These are phyloP conservation scores for thale cress (Arabidopsis thaliana) DNA, from an alignment of 345 rosid genomes.

Conservation along the genomic window DNA sequence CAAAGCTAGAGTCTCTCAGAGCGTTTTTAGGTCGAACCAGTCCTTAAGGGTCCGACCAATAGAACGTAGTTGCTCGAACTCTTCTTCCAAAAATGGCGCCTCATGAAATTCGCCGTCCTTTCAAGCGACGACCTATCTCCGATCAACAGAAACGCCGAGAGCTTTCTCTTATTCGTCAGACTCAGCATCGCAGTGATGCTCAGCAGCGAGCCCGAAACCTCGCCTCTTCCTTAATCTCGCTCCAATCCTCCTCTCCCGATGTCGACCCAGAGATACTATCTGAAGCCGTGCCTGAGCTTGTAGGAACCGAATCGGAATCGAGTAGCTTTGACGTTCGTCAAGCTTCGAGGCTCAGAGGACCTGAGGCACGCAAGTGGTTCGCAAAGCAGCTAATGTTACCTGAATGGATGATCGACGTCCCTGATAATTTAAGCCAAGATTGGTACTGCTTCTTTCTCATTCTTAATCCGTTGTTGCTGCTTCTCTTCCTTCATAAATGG, in stretches of 20 bases:
- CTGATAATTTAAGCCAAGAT: constrained; percentile 68
- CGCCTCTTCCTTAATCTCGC: constrained; percentile 74
- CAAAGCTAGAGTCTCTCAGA: background rate
- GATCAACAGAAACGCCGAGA: constrained; percentile 91
- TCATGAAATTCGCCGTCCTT: constrained; percentile 83
- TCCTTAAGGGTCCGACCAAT: background rate
- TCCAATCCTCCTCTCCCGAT: constrained; percentile 51
- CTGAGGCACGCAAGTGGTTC: constrained; percentile 81
- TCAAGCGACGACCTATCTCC: constrained; percentile 79
- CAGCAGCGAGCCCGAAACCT: constrained; percentile 85
- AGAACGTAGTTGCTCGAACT: constrained; percentile 8
- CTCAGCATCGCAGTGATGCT: constrained; percentile 79
- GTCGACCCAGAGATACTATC: constrained; percentile 48
- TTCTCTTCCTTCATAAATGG: background rate
- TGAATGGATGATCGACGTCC: constrained; percentile 97
- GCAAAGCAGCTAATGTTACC: constrained; percentile 92
- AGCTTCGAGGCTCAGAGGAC: constrained; percentile 77
- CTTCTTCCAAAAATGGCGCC: constrained; percentile 60
- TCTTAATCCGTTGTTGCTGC: background rate
- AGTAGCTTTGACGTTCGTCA: constrained; percentile 64
- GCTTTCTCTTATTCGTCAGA: constrained; percentile 76
- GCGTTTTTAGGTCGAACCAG: background rate
- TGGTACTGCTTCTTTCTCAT: constrained; percentile 53
- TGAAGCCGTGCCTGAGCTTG: constrained; percentile 43
- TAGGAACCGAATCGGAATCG: constrained; percentile 46